phyloP scores from a whole-genome alignment of 169 alveolate genomes.

The Plasmodium chabaudi region DNA sequence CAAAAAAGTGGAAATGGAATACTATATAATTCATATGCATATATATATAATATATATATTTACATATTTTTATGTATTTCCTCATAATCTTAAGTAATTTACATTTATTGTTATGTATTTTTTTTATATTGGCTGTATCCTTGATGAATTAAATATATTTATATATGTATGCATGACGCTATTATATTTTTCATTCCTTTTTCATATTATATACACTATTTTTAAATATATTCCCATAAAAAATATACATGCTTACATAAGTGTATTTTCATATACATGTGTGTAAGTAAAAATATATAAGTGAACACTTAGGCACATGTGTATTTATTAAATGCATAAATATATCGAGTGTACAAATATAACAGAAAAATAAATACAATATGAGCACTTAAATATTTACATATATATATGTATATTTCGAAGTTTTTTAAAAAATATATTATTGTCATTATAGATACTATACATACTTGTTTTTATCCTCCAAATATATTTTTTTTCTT shows the following conservation, averaged over 20 bases:
- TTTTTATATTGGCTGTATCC: not conserved
- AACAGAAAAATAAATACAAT: not conserved
- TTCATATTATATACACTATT: not conserved
- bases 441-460: too few species aligned
- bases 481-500: too few species aligned
- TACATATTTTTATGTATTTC: not conserved
- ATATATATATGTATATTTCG: not conserved
- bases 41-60: not conserved
- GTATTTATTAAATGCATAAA: not conserved
- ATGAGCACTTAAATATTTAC: not conserved
- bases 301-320: not conserved
- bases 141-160: not conserved
- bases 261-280: not conserved
- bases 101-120: not conserved
- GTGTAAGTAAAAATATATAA: not conserved
- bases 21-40: not conserved
- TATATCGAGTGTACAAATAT: not conserved
- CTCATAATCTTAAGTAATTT: not conserved
- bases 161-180: not conserved
- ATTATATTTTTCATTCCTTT: not conserved
- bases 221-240: not conserved
- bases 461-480: too few species aligned
- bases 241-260: not conserved
- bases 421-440: too few species aligned
- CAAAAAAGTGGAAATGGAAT: not conserved